Conservation (phyloP, 805 yeast species). For the Cyberlindnera misumaiensis region DNA sequence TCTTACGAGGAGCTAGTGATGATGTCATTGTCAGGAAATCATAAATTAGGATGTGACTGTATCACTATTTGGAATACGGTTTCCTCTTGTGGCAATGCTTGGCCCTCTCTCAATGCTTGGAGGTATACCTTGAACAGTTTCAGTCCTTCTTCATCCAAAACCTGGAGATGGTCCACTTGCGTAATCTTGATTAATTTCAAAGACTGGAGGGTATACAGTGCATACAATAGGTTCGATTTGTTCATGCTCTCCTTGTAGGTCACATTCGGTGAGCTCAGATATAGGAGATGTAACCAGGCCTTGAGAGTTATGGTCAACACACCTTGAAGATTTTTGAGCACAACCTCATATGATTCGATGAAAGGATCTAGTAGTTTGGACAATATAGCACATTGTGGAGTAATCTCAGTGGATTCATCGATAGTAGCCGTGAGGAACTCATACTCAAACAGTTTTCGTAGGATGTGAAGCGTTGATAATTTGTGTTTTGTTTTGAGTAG, state of each 20-base stretch:
- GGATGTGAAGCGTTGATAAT: constrained; percentile 4
- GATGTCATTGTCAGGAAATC: constrained; percentile 6
- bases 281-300: constrained; percentile 18
- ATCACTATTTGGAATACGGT: constrained; percentile 3
- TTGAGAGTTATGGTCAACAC: constrained; percentile 12
- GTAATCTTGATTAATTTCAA: constrained; percentile 10
- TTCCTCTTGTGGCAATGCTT: constrained; percentile 2
- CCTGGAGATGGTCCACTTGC: constrained; percentile 9
- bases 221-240: constrained; percentile 19
- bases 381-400: constrained; percentile 3
- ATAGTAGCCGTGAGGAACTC: constrained; percentile 16
- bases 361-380: constrained; percentile 15
- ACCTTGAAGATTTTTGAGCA: constrained; percentile 10
- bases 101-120: constrained; percentile 6
- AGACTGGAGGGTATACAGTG: constrained; percentile 16
- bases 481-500: constrained; percentile 5
- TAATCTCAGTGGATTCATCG: constrained; percentile 3
- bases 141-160: constrained; percentile 11
- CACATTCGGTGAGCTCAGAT: constrained; percentile 13
- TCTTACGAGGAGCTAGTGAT: constrained; percentile 15
- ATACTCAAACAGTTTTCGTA: constrained; percentile 12
- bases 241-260: constrained; percentile 17
- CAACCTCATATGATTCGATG: constrained; percentile 20
- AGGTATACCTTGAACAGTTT: constrained; percentile 6
- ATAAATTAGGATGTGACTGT: background rate